Conservation (phyloP, 768 basidiomycete species). For the Pisolithus microcarpus region DNA sequence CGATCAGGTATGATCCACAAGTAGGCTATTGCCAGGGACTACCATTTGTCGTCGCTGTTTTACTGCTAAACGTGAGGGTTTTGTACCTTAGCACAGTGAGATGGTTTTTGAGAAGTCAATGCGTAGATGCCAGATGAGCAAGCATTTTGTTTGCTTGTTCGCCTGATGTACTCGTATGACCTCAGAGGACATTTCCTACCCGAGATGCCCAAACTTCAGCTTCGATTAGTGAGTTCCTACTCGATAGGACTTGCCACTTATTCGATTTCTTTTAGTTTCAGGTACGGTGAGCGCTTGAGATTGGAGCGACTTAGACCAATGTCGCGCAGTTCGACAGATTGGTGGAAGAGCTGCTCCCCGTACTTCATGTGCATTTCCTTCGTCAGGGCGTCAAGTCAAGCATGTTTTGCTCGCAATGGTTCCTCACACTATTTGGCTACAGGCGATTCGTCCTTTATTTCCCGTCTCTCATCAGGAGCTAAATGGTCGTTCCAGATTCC, state of each 20-base stretch:
- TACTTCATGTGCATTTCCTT: constrained; percentile 87
- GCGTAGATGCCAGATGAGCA: constrained; percentile 98
- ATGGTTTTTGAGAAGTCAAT: not conserved
- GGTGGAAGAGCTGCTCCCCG: constrained; percentile 86
- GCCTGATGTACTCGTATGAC: constrained; percentile 95
- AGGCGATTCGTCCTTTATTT: constrained; percentile 41
- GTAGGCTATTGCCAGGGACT: constrained; percentile 98
- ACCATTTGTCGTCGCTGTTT: constrained; percentile 91
- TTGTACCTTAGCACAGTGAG: not conserved
- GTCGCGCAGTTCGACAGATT: constrained; percentile 78
- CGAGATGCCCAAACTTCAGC: constrained; percentile 96
- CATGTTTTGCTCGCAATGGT: constrained; percentile 99
- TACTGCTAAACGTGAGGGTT: constrained; percentile 75
- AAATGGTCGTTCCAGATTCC: constrained; percentile 56
- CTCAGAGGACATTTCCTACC: constrained; percentile 95
- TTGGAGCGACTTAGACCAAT: constrained; percentile 12
- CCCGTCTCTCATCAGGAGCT: not conserved
- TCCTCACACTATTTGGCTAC: constrained; percentile 94
- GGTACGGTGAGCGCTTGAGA: constrained; percentile 31
- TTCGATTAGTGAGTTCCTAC: constrained; percentile 62
- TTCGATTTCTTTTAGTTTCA: constrained; percentile 42
- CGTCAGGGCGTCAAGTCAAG: constrained; percentile 93
- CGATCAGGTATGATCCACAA: constrained; percentile 70
- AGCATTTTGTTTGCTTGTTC: constrained; percentile 90
- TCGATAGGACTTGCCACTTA: not conserved